phyloP scores from a whole-genome alignment of 2,329 filamentous ascomycete genomes.

The Ophiostoma australiae region DNA sequence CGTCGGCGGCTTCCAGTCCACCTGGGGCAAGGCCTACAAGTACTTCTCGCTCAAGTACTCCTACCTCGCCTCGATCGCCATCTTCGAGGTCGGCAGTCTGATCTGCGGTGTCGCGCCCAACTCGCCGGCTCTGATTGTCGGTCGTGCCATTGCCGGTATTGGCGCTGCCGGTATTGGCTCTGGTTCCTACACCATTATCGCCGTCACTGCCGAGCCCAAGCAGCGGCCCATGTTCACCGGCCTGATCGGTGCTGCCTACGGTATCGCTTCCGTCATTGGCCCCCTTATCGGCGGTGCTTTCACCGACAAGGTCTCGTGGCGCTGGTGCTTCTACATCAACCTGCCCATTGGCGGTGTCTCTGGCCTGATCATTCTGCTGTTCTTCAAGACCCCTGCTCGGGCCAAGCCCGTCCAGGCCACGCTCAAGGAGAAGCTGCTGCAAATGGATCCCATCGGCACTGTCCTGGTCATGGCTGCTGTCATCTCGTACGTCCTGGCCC shows the following conservation, averaged over 20 bases:
- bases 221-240: constrained; percentile 33
- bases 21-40: constrained; percentile 46
- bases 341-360: constrained; percentile 33
- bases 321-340: constrained; percentile 35
- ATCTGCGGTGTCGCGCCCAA: constrained; percentile 48
- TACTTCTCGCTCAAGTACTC: constrained; percentile 50
- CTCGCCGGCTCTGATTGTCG: constrained; percentile 47
- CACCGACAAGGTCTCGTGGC: constrained; percentile 30
- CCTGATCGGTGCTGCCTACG: constrained; percentile 26
- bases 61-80: constrained; percentile 45
- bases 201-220: constrained; percentile 31
- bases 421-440: constrained; percentile 38
- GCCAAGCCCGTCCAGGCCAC: constrained; percentile 33
- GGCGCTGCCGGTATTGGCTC: constrained; percentile 41
- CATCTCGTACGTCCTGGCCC: constrained; percentile 39
- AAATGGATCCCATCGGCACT: constrained; percentile 41
- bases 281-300: constrained; percentile 32
- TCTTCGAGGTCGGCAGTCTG: constrained; percentile 52
- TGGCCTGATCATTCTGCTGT: constrained; percentile 31
- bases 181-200: constrained; percentile 42
- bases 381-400: constrained; percentile 37
- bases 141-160: constrained; percentile 47
- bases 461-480: constrained; percentile 38
- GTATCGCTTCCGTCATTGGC: constrained; percentile 33
- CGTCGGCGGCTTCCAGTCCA: constrained; percentile 42